phyloP scores from a whole-genome alignment of 306 rosid species.

The Rosa rugosa region DNA sequence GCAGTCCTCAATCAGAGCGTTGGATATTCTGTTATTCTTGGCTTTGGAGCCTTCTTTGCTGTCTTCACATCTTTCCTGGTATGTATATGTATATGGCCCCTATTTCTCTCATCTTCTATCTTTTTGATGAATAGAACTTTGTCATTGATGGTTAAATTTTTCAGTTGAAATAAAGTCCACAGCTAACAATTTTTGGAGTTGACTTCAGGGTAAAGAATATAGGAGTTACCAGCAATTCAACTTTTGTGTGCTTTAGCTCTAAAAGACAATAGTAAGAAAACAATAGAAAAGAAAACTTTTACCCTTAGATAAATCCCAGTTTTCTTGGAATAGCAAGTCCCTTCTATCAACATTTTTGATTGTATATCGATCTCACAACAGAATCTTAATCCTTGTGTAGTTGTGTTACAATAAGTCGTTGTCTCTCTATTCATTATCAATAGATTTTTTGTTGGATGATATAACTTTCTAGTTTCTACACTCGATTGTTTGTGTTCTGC shows the following conservation, averaged over 20 bases:
- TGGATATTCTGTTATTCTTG: conserved; percentile 82
- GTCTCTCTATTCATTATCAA: neutral
- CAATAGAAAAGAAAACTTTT: neutral
- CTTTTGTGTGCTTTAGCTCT: neutral
- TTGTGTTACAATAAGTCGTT: neutral
- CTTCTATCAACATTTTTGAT: neutral
- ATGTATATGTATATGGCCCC: neutral
- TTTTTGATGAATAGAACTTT: conserved; percentile 2
- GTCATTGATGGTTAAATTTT: neutral
- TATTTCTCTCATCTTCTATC: neutral
- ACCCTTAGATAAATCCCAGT: neutral
- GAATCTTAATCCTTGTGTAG: no score
- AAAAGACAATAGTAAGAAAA: neutral
- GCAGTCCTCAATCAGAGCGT: conserved; percentile 77
- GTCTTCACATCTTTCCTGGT: conserved; percentile 92
- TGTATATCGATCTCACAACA: neutral
- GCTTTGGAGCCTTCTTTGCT: conserved; percentile 94
- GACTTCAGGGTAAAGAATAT: neutral
- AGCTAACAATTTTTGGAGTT: neutral
- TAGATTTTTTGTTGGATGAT: neutral
- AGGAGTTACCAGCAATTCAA: neutral
- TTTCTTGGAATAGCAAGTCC: neutral
- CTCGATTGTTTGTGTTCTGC: neutral
- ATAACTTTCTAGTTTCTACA: neutral
- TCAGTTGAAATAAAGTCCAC: neutral